phyloP scores from a whole-genome alignment of 2,329 filamentous ascomycete species.

The Aspergillus chevalieri region DNA sequence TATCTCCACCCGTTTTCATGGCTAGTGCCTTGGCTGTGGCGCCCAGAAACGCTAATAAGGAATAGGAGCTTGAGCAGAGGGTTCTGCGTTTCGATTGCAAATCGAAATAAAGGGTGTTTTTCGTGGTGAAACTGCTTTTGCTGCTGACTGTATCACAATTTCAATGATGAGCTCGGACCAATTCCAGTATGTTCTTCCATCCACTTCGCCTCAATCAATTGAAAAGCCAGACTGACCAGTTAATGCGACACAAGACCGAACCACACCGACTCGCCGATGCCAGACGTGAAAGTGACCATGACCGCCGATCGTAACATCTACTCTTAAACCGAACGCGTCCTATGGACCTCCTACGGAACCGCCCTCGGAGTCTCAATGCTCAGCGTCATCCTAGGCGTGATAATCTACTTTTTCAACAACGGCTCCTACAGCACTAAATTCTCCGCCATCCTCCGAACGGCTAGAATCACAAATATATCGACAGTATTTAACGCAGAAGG shows the following conservation, averaged over 20 bases:
- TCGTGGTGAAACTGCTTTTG: too few species aligned
- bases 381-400: not conserved
- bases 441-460: not conserved
- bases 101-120: too few species aligned
- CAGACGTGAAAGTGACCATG: not conserved
- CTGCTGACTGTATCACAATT: too few species aligned
- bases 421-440: constrained; percentile 2
- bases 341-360: not conserved
- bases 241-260: not conserved
- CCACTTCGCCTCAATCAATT: too few species aligned
- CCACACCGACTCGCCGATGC: not conserved
- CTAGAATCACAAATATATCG: not conserved
- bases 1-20: too few species aligned
- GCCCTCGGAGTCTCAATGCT: not conserved
- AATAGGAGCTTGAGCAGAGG: too few species aligned
- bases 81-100: too few species aligned
- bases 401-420: not conserved
- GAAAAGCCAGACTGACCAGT: not conserved
- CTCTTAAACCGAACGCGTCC: not conserved
- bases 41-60: too few species aligned
- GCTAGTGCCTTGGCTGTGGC: too few species aligned
- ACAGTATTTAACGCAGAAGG: not conserved
- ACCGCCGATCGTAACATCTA: not conserved
- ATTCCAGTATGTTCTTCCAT: not conserved
- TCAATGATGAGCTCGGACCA: not conserved